phyloP scores from a whole-genome alignment of 2,329 filamentous ascomycete species.

The Fusarium equiseti region DNA sequence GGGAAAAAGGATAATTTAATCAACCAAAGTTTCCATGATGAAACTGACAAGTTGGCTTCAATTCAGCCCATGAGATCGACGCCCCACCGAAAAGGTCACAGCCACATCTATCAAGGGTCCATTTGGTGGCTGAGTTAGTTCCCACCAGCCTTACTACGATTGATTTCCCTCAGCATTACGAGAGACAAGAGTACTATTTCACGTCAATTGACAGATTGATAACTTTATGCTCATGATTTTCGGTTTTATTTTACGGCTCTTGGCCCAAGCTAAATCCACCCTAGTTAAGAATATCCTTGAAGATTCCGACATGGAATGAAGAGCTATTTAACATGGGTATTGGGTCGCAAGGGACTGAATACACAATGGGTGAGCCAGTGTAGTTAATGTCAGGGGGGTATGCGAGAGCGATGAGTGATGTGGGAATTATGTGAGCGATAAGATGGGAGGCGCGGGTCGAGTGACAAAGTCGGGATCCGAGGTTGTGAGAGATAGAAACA shows the following conservation, averaged over 20 bases:
- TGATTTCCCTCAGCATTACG: not conserved
- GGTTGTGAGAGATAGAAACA: slow-evolving; percentile 40
- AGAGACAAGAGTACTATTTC: not conserved
- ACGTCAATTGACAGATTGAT: not conserved
- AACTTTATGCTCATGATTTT: slow-evolving; percentile 39
- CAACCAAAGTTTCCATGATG: slow-evolving; percentile 43
- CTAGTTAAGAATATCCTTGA: slow-evolving; percentile 37
- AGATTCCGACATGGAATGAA: slow-evolving; percentile 35
- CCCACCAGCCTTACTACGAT: slow-evolving; percentile 12
- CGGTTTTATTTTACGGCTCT: slow-evolving; percentile 42
- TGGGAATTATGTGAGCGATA: slow-evolving; percentile 47
- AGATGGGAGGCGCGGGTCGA: slow-evolving; percentile 41
- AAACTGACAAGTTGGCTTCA: slow-evolving; percentile 49
- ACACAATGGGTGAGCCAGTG: slow-evolving; percentile 36
- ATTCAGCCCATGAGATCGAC: slow-evolving; percentile 33
- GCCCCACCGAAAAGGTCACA: slow-evolving; percentile 29
- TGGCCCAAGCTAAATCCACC: slow-evolving; percentile 45
- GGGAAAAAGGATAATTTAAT: slow-evolving; percentile 27
- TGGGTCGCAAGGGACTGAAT: slow-evolving; percentile 34
- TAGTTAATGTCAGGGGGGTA: slow-evolving; percentile 43
- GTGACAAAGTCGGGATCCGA: slow-evolving; percentile 38
- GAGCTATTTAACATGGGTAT: slow-evolving; percentile 31
- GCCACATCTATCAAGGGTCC: slow-evolving; percentile 33
- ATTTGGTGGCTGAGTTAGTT: slow-evolving; percentile 6
- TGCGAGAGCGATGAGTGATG: slow-evolving; percentile 47